phyloP scores from a whole-genome alignment of 73 alveolate genomes.

The Paramecium octaurelia region DNA sequence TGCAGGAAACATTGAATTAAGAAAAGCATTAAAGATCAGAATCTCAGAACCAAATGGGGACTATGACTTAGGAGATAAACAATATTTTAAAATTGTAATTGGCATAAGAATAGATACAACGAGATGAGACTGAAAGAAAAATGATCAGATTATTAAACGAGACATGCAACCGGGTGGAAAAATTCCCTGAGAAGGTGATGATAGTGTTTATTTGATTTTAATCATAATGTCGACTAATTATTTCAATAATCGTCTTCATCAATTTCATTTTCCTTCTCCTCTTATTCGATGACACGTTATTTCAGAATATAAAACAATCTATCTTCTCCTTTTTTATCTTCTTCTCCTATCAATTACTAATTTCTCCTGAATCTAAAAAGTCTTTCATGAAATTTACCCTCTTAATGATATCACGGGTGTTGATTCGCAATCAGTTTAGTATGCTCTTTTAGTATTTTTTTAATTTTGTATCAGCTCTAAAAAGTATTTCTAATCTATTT shows the following conservation, averaged over 20 bases:
- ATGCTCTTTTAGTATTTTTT: neutral
- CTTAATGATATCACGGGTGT: neutral
- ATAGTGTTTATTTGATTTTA: neutral
- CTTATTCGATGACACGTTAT: neutral
- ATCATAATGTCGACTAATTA: neutral
- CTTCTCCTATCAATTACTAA: neutral
- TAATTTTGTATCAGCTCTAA: neutral
- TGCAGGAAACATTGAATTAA: slow-evolving; percentile 59
- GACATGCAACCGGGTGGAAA: slow-evolving; percentile 73
- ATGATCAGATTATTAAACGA: slow-evolving; percentile 70
- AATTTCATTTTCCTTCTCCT: neutral
- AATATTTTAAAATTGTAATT: slow-evolving; percentile 61
- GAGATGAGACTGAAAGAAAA: slow-evolving; percentile 72
- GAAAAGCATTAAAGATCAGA: slow-evolving; percentile 70
- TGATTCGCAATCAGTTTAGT: neutral
- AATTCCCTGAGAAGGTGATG: slow-evolving; percentile 30
- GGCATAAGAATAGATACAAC: slow-evolving; percentile 55
- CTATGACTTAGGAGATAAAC: slow-evolving; percentile 73
- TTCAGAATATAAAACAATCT: neutral
- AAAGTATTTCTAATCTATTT: neutral
- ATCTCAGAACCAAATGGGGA: slow-evolving; percentile 61
- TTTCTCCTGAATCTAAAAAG: neutral
- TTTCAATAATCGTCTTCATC: neutral
- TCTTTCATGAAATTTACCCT: neutral
- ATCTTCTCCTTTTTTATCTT: slow-evolving; percentile 19